Percentiles rank a stretch among this genome's conserved stretches.
These are phyloP conservation scores for Plasmodium malariae DNA, from an alignment of 169 alveolate genomes.

Conservation along the genomic window DNA sequence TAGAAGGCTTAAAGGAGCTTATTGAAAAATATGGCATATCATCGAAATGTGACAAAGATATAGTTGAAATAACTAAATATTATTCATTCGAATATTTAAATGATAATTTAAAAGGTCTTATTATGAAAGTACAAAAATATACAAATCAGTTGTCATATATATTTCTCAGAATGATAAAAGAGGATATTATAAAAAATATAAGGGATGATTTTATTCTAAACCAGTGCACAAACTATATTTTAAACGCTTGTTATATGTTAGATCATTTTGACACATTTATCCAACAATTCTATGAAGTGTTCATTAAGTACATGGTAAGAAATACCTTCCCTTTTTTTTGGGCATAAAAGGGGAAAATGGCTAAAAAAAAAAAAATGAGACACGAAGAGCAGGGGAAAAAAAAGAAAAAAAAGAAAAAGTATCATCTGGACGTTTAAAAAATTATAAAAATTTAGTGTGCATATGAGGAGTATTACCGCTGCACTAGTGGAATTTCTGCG, in stretches of 20 bases:
- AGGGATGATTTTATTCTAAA: conserved; percentile 23
- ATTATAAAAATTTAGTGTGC: too few relatives aligned
- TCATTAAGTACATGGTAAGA: conserved; percentile 26
- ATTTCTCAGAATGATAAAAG: conserved; percentile 22
- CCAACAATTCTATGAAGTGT: conserved; percentile 41
- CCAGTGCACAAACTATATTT: conserved; percentile 17
- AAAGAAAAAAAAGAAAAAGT: neutral
- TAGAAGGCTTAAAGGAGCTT: conserved; percentile 28
- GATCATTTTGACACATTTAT: conserved; percentile 36
- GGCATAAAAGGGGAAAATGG: too few relatives aligned
- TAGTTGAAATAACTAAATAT: conserved; percentile 6
- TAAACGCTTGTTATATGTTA: conserved; percentile 48
- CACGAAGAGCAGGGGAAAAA: neutral
- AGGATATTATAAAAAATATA: conserved; percentile 10
- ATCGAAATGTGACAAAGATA: conserved; percentile 23
- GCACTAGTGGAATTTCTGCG: too few relatives aligned
- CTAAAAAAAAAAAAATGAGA: too few relatives aligned
- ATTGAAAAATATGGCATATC: conserved; percentile 40
- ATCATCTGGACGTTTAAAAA: neutral
- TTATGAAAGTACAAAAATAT: neutral
- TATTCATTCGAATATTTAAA: conserved; percentile 38
- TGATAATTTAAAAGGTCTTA: conserved; percentile 8
- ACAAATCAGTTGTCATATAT: conserved; percentile 25
- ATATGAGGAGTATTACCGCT: too few relatives aligned
- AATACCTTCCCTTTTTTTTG: too few relatives aligned